Percentiles rank a stretch among this genome's conserved stretches.
Evolutionary conservation across 2,329 filamentous ascomycete genomes (phyloP).

Genomic region (Delphinella strobiligena): DNA sequence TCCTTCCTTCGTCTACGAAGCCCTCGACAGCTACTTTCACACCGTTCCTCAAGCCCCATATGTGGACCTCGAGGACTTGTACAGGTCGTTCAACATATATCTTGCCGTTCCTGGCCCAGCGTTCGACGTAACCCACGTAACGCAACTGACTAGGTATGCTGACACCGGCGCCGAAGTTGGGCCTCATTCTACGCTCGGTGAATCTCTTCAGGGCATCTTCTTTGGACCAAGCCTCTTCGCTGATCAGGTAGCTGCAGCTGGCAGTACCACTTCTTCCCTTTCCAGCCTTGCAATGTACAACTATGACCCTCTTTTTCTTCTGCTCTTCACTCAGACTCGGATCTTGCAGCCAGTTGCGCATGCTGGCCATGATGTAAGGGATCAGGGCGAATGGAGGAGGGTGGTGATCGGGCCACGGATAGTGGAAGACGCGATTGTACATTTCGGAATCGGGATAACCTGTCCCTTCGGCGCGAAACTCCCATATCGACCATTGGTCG

Average conservation of each 20-base stretch:
- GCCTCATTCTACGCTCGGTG: conserved; percentile 79
- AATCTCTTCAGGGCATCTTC: conserved; percentile 54
- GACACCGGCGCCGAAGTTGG: conserved; percentile 76
- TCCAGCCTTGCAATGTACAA: conserved; percentile 95
- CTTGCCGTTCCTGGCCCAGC: conserved; percentile 67
- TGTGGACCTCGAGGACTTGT: conserved; percentile 78
- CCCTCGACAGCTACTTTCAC: conserved; percentile 81
- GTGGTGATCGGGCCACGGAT: conserved; percentile 94
- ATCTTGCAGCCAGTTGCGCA: conserved; percentile 73
- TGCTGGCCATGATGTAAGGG: conserved; percentile 78
- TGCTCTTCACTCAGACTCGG: conserved; percentile 25
- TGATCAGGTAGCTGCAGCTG: conserved; percentile 79
- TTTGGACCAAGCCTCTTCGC: conserved; percentile 62
- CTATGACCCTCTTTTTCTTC: conserved; percentile 51
- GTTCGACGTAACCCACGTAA: conserved; percentile 78
- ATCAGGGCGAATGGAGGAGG: conserved; percentile 86
- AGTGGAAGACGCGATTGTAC: conserved; percentile 74
- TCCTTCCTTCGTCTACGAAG: conserved; percentile 77
- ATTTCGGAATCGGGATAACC: conserved; percentile 89
- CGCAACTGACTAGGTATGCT: conserved; percentile 87
- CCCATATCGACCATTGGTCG: conserved; percentile 87
- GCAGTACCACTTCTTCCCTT: conserved; percentile 88
- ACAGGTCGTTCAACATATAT: conserved; percentile 70
- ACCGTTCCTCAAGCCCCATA: conserved; percentile 77
- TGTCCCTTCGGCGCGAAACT: conserved; percentile 92